Conservation (phyloP, 768 basidiomycete genomes). For the Boletus huronensis region DNA sequence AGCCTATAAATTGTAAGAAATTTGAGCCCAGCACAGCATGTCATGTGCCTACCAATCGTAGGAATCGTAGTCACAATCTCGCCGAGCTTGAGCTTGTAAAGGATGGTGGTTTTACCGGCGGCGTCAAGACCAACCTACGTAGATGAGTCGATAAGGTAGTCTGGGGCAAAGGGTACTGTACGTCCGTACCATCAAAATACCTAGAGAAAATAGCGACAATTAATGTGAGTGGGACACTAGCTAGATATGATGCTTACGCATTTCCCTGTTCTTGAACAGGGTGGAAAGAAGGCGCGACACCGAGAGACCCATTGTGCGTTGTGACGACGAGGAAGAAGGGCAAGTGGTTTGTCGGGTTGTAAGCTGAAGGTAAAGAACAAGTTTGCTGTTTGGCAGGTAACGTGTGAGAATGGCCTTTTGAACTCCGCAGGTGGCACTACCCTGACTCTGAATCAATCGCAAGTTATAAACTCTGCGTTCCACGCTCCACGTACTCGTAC, state of each 20-base stretch:
- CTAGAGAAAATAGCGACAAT: conserved; percentile 43
- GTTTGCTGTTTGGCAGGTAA: conserved; percentile 31
- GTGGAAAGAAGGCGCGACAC: conserved; percentile 72
- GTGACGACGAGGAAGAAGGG: conserved; percentile 32
- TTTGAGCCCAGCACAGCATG: background rate
- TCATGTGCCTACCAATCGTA: conserved; percentile 80
- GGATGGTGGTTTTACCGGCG: conserved; percentile 96
- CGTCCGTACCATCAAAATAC: conserved; percentile 86
- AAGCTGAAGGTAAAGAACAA: conserved; percentile 30
- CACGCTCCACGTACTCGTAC: conserved; percentile 10
- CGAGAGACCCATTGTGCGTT: conserved; percentile 69
- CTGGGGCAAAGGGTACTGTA: conserved; percentile 18
- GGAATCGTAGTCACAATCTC: conserved; percentile 99
- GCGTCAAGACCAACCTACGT: conserved; percentile 95
- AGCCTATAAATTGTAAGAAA: conserved; percentile 56
- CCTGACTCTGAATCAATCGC: no score
- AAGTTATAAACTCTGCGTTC: no score
- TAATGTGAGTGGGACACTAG: conserved; percentile 19
- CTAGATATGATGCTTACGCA: conserved; percentile 67
- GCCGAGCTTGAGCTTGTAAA: conserved; percentile 99
- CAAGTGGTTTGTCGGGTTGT: conserved; percentile 26
- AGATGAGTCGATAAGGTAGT: conserved; percentile 8
- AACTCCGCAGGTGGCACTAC: conserved; percentile 35
- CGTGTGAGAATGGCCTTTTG: conserved; percentile 32
- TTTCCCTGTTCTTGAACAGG: conserved; percentile 98